These are phyloP conservation scores for Telopea speciosissima DNA, from an alignment of 177 flowering plant species.

Conservation along the genomic window DNA sequence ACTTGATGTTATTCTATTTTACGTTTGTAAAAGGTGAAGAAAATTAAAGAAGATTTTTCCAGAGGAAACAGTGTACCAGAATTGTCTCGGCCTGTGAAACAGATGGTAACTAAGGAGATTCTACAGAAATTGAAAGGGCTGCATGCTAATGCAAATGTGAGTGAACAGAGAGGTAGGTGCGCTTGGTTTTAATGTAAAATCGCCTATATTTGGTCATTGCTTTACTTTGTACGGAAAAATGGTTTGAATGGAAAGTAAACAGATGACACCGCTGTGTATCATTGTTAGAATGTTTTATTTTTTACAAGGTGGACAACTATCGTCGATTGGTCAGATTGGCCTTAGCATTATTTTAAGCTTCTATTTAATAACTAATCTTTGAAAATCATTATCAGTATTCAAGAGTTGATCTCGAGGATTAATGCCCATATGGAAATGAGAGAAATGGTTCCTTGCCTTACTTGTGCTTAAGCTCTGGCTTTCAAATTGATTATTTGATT, in stretches of 20 bases:
- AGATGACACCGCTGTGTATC: not conserved
- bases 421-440: too few species aligned
- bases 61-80: slow-evolving; percentile 24
- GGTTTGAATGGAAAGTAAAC: not conserved
- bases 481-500: too few species aligned
- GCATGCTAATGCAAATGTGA: slow-evolving; percentile 32
- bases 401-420: too few species aligned
- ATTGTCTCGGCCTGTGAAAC: slow-evolving; percentile 49
- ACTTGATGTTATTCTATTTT: slow-evolving; percentile 3
- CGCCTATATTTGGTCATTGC: not conserved
- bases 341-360: too few species aligned
- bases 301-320: too few species aligned
- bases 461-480: too few species aligned
- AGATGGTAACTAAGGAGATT: slow-evolving; percentile 57
- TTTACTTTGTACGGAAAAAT: not conserved
- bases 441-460: too few species aligned
- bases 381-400: too few species aligned
- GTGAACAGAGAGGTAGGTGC: slow-evolving; percentile 59
- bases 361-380: too few species aligned
- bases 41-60: slow-evolving; percentile 33
- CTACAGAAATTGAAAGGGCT: slow-evolving; percentile 49
- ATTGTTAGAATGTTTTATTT: too few species aligned
- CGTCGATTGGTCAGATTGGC: too few species aligned
- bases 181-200: slow-evolving; percentile 5
- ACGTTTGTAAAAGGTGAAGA: slow-evolving; percentile 41